Percentiles rank a stretch among this genome's conserved stretches.
Conservation (phyloP, 2,329 filamentous ascomycete genomes). For the Amauroascus niger region DNA sequence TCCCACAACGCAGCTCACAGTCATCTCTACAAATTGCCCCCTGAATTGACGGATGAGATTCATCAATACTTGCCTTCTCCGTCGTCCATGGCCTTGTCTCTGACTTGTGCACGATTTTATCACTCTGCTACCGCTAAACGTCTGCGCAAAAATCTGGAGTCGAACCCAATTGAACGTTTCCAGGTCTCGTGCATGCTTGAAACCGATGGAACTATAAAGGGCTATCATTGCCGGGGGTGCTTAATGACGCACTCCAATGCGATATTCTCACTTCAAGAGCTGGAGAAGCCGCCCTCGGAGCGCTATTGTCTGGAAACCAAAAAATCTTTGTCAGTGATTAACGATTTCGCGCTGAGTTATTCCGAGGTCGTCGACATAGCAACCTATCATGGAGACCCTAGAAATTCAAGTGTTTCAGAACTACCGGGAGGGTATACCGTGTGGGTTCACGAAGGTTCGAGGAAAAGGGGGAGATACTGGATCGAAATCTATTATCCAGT, state of each 20-base stretch:
- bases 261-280: not conserved
- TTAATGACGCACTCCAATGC: not conserved
- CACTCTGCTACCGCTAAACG: not conserved
- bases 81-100: not conserved
- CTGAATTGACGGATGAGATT: constrained; percentile 1
- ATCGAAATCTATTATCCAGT: not conserved
- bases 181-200: constrained; percentile 4
- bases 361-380: too few species aligned
- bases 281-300: not conserved
- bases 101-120: constrained; percentile 11
- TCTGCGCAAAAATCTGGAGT: not conserved
- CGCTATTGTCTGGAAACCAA: constrained; percentile 3
- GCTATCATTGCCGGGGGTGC: constrained; percentile 5
- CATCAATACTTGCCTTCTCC: not conserved
- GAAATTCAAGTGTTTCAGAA: too few species aligned
- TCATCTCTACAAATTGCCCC: constrained; percentile 6
- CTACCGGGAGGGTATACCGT: too few species aligned
- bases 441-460: not conserved
- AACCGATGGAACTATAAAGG: constrained; percentile 1
- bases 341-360: too few species aligned
- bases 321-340: not conserved
- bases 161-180: not conserved
- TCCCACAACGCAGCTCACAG: constrained; percentile 2
- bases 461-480: not conserved
- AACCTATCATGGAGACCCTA: too few species aligned